Evolutionary conservation across 495 filamentous ascomycete species (phyloP).

Genomic region (Penicillium simplicissimum): DNA sequence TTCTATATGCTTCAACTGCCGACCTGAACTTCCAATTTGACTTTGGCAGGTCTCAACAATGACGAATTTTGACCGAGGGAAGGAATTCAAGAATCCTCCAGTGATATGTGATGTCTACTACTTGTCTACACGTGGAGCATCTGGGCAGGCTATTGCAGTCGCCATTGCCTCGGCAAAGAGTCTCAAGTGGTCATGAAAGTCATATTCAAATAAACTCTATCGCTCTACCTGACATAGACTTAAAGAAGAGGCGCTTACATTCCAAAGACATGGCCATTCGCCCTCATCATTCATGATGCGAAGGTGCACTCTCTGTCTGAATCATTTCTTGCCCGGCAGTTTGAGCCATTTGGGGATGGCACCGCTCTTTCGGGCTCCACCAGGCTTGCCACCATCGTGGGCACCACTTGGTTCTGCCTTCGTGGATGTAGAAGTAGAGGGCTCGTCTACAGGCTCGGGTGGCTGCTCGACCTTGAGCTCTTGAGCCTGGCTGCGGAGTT

Average conservation of each 20-base stretch:
- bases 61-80: too few species aligned
- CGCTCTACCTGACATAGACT: background rate
- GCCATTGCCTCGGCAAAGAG: background rate
- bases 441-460: constrained; percentile 40
- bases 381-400: constrained; percentile 46
- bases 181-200: background rate
- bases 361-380: constrained; percentile 42
- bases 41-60: background rate
- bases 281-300: constrained; percentile 12
- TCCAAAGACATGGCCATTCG: constrained; percentile 9
- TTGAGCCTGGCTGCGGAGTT: constrained; percentile 66
- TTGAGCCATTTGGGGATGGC: constrained; percentile 72
- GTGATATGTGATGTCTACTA: background rate
- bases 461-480: constrained; percentile 60
- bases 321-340: constrained; percentile 58
- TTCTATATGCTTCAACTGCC: background rate
- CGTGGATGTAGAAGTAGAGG: constrained; percentile 38
- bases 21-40: background rate
- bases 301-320: background rate
- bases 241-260: background rate
- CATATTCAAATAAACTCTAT: background rate
- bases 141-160: background rate
- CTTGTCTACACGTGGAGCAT: background rate
- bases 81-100: too few species aligned
- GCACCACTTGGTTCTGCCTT: constrained; percentile 31